phyloP scores from a whole-genome alignment of 768 basidiomycete genomes.

The Leucosporidium creatinivorum region DNA sequence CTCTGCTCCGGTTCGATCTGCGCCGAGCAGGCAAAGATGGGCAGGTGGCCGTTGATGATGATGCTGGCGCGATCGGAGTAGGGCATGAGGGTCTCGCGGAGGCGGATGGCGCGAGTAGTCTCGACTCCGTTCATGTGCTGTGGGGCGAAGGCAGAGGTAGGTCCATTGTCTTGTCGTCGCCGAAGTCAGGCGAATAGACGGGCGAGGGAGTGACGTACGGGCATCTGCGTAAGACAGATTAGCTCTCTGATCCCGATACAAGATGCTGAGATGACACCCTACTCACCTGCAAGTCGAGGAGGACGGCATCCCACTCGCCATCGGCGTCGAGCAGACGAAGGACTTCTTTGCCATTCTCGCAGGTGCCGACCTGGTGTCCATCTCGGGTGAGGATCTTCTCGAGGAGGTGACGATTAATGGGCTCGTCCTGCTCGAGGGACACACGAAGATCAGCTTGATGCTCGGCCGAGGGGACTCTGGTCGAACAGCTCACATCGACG shows the following conservation, averaged over 20 bases:
- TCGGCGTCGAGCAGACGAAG: slow-evolving; percentile 53
- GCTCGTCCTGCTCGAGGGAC: slow-evolving; percentile 52
- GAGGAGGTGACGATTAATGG: slow-evolving; percentile 64
- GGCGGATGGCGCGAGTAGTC: slow-evolving; percentile 60
- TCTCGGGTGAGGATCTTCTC: slow-evolving; percentile 60
- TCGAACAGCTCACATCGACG: too few relatives aligned
- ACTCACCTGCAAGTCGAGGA: slow-evolving; percentile 63
- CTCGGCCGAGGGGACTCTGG: too few relatives aligned
- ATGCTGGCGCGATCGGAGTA: slow-evolving; percentile 45
- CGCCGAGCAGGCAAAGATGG: slow-evolving; percentile 75
- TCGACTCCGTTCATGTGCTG: slow-evolving; percentile 63
- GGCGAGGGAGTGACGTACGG: not conserved
- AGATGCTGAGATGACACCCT: too few relatives aligned
- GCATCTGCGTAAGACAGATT: slow-evolving; percentile 44
- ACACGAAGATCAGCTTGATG: not conserved
- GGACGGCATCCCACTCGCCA: slow-evolving; percentile 58
- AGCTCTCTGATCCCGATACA: too few relatives aligned
- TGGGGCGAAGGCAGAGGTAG: too few relatives aligned
- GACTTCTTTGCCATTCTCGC: slow-evolving; percentile 68
- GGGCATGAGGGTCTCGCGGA: slow-evolving; percentile 47
- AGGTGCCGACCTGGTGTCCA: slow-evolving; percentile 58
- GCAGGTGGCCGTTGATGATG: slow-evolving; percentile 53
- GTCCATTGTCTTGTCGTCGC: too few relatives aligned
- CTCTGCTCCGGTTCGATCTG: too few relatives aligned
- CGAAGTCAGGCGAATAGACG: too few relatives aligned